Base-by-base conservation (phyloP, 345 rosid species). In the Arabidopsis arenosa region DNA sequence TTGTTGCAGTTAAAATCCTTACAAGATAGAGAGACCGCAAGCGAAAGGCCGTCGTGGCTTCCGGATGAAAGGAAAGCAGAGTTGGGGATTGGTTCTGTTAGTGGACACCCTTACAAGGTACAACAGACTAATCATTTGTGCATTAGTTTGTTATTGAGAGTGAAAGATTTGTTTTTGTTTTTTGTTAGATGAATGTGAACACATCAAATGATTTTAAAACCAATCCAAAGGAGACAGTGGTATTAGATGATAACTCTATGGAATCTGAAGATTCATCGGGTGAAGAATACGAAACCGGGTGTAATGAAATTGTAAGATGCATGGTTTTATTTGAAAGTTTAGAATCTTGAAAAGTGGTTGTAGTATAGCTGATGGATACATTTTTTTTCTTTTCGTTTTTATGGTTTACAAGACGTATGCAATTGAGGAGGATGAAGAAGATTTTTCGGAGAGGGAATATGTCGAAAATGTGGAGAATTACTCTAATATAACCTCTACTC, bases 11-110 rank as follows among this genome's bases (percentile, higher is more conserved):
- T 53, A 52, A 53, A 60, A 7, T 9, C 54, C 54, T 44, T 44
- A 36, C 79, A 83, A 82, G 39, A 48, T 59, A 53, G 21, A 10
- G 64, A 37, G 12, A 11, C 57, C 23, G 65, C 43, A 30, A 58
- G n/a, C 30, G 77, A 73, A 65, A 64, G 23, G 66, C 80, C 86
- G 48, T 76, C 70, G 6, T 82, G 85, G 86, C 83, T 85, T 66
- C 86, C 82, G 9, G 72, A 76, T 80, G 80, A 80, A 59, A 82
- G 83, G 83, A 18, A 67, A 47, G 11, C 69, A 62, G 82, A 86
- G 74, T 21, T 18, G 28, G 70, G 41, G 23, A 74, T 72, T 63
- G 83, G 85, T 72, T 11, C 55, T 63, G 9, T 0, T 11, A 6
- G 51, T 23, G 87, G 81, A 70, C 49, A 36, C 18, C 32, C n/a